Conservation (phyloP, 2,329 filamentous ascomycete species). For the Tolypocladium pustulatum region DNA sequence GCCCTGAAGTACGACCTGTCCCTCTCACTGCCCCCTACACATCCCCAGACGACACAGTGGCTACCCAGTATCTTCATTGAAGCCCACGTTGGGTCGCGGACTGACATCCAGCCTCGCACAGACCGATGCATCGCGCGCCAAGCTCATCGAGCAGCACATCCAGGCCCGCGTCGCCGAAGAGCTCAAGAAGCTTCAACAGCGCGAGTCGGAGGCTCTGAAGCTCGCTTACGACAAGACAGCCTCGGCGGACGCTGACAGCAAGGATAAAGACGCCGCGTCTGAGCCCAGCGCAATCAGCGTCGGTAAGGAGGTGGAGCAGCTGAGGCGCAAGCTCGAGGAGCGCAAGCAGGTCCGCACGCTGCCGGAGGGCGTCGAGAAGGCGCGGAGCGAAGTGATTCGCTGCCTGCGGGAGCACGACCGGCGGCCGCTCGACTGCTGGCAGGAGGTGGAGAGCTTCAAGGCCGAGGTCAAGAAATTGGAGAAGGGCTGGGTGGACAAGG, state of each 20-base stretch:
- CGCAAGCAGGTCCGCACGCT: constrained; percentile 57
- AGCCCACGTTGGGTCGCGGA: constrained; percentile 3
- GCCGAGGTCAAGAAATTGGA: constrained; percentile 78
- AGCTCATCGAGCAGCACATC: constrained; percentile 75
- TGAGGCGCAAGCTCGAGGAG: constrained; percentile 49
- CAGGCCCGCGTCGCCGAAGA: constrained; percentile 79
- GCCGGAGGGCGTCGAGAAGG: constrained; percentile 62
- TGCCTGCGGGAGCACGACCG: constrained; percentile 80
- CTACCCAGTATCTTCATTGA: background rate
- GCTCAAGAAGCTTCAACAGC: constrained; percentile 66
- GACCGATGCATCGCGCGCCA: constrained; percentile 82
- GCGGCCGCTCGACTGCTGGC: constrained; percentile 86
- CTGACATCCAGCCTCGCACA: constrained; percentile 25
- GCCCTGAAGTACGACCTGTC: constrained; percentile 58
- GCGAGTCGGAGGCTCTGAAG: constrained; percentile 59
- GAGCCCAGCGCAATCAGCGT: constrained; percentile 35
- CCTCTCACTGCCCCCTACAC: background rate
- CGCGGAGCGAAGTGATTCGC: constrained; percentile 64
- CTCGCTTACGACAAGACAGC: constrained; percentile 57
- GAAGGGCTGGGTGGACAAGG: constrained; percentile 77
- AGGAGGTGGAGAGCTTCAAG: constrained; percentile 86
- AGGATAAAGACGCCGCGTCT: constrained; percentile 18
- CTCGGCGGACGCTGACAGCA: constrained; percentile 46
- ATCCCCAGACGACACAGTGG: background rate
- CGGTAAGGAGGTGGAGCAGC: constrained; percentile 46